Evolutionary conservation across 148 eudicot species (phyloP), one percentile per base, ranked within the genome.

Genomic region (Arbutus unedo): DNA sequence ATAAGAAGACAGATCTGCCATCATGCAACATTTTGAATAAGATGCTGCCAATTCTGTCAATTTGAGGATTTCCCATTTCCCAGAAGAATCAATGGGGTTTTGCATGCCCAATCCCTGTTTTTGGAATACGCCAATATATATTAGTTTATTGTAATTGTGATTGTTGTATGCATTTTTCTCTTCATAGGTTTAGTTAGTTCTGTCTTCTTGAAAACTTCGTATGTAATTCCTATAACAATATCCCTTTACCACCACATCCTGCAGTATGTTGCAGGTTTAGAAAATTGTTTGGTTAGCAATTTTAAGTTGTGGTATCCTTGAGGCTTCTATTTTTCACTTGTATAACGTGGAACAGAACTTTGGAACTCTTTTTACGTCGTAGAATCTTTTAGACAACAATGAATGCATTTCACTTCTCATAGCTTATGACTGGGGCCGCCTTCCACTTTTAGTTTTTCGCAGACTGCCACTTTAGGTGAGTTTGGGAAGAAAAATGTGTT

Each of bases 41-140:
- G 72, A 31, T 15, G 72, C 44, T 67, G 44, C 72, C 44, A 67
- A 23, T 67, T 67, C 16, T 67, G 43, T 67, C 72, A 67, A 66
- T 6, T 67, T 67, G 43, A 67, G 6, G 44, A 66, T 66, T 66
- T 66, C 44, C 31, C 44, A 25, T 31, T 41, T 25, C 14, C 72
- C 15, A n/a, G 72, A 67, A 31, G 72, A 67, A 25, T 67, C 44
- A 67, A 31, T 25, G 72, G 72, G 72, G 72, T 25, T 67, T 67
- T 67, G 72, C 72, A 25, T 10, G 16, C 6, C 71, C 71, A 25
- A 66, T 64, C 16, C 25, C 18, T 67, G 15, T 41, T 67, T 67
- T 66, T 67, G 44, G 13, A 67, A 31, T 25, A 67, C 72, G 13
- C 44, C 25, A 11, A 67, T 13, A 11, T 3, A 67, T 8, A 23